A percentile compares a stretch with the other conserved stretches of the same genome.
phyloP scores from a whole-genome alignment of 2,329 filamentous ascomycete genomes.

The Bipolaris cookei region DNA sequence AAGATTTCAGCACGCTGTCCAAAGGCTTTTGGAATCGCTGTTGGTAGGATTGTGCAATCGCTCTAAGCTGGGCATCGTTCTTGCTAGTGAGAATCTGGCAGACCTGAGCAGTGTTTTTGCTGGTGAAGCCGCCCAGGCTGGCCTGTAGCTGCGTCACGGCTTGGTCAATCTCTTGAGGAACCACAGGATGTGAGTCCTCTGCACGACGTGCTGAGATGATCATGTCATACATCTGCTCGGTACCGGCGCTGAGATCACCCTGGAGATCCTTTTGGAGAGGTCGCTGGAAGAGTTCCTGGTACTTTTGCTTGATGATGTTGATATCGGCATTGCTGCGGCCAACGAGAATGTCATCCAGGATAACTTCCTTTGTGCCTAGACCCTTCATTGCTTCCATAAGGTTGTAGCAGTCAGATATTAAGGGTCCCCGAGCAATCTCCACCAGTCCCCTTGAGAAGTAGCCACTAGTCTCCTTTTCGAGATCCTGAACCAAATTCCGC shows the following conservation, averaged over 20 bases:
- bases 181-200: conserved; percentile 78
- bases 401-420: conserved; percentile 75
- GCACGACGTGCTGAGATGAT: conserved; percentile 75
- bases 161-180: conserved; percentile 73
- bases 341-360: conserved; percentile 86
- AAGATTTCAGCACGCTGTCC: conserved; percentile 75
- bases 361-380: conserved; percentile 81
- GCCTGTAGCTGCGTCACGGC: conserved; percentile 79
- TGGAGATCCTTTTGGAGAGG: conserved; percentile 75
- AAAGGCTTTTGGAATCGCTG: conserved; percentile 73
- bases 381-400: conserved; percentile 77
- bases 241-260: conserved; percentile 83
- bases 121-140: conserved; percentile 67
- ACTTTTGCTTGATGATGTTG: conserved; percentile 80
- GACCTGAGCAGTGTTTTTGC: conserved; percentile 76
- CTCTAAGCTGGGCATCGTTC: conserved; percentile 83
- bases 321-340: conserved; percentile 86
- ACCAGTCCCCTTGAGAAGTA: conserved; percentile 78
- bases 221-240: conserved; percentile 82
- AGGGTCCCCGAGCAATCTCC: conserved; percentile 77
- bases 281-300: conserved; percentile 69
- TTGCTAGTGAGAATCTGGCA: conserved; percentile 78
- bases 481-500: conserved; percentile 73
- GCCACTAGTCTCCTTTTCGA: conserved; percentile 75
- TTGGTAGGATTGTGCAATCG: conserved; percentile 77